Percentiles rank a stretch among this genome's conserved stretches.
phyloP scores from a whole-genome alignment of 352 stramenopile genomes.

The Phytophthora boehmeriae region DNA sequence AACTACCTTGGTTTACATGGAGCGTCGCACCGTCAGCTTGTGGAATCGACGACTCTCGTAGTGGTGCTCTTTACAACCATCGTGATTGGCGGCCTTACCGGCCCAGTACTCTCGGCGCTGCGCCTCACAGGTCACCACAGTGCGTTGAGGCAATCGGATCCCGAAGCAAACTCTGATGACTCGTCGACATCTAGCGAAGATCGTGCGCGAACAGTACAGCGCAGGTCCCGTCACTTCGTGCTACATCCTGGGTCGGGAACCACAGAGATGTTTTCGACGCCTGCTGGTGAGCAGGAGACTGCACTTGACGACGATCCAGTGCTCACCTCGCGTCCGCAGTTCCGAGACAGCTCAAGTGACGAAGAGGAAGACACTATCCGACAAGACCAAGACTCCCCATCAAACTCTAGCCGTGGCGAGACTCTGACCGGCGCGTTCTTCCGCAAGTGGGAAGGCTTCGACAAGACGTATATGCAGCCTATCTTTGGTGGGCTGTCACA shows the following conservation, averaged over 20 bases:
- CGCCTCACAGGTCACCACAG: slow-evolving; percentile 44
- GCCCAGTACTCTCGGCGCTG: slow-evolving; percentile 62
- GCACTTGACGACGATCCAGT: slow-evolving; percentile 35
- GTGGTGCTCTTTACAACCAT: slow-evolving; percentile 90
- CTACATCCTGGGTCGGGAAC: slow-evolving; percentile 41
- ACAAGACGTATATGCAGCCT: slow-evolving; percentile 76
- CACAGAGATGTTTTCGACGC: slow-evolving; percentile 21
- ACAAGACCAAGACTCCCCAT: slow-evolving; percentile 13
- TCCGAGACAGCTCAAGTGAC: slow-evolving; percentile 58
- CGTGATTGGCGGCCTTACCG: slow-evolving; percentile 78
- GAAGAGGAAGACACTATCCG: slow-evolving; percentile 36
- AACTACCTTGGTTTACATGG: slow-evolving; percentile 68
- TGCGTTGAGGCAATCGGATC: slow-evolving; percentile 35
- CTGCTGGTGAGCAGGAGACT: slow-evolving; percentile 19
- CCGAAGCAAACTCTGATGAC: slow-evolving; percentile 35
- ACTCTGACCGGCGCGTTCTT: slow-evolving; percentile 65
- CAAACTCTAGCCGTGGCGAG: slow-evolving; percentile 31
- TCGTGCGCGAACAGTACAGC: slow-evolving; percentile 31
- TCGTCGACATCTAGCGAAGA: slow-evolving; percentile 28
- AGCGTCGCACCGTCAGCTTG: slow-evolving; percentile 70
- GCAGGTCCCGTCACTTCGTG: slow-evolving; percentile 70
- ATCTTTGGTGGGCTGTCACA: slow-evolving; percentile 67
- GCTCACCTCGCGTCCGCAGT: slow-evolving; percentile 76
- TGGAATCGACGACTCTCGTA: slow-evolving; percentile 85
- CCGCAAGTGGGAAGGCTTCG: slow-evolving; percentile 75